Percentiles rank a stretch among this genome's conserved stretches.
These are phyloP conservation scores for Carallia pectinifolia DNA, from an alignment of 345 rosid genomes.

Conservation along the genomic window DNA sequence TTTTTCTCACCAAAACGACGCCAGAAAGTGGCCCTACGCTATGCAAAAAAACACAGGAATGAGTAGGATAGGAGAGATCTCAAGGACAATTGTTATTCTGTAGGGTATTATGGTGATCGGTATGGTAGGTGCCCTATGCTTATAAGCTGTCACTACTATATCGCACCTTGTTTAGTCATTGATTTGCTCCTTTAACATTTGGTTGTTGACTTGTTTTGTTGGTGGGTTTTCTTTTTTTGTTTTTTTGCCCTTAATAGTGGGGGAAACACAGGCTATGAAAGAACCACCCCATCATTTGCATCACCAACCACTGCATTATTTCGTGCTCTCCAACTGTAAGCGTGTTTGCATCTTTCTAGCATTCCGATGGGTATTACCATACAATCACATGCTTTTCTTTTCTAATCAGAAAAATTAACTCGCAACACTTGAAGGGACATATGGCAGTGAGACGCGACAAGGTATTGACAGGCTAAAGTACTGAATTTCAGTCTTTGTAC, in stretches of 20 bases:
- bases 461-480: too few relatives aligned
- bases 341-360: conserved; percentile 21
- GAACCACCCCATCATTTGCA: conserved; percentile 34
- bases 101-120: conserved; percentile 35
- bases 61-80: conserved; percentile 6
- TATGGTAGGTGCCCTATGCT: conserved; percentile 41
- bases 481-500: too few relatives aligned
- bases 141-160: conserved; percentile 11
- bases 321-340: conserved; percentile 39
- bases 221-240: too few relatives aligned
- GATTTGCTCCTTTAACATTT: not conserved
- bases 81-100: conserved; percentile 18
- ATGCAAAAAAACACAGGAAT: not conserved
- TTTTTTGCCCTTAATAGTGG: too few relatives aligned
- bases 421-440: too few relatives aligned
- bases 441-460: too few relatives aligned
- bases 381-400: not conserved
- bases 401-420: too few relatives aligned
- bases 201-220: not conserved
- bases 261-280: not conserved
- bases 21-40: not conserved
- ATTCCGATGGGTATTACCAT: conserved; percentile 14
- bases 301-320: conserved; percentile 40
- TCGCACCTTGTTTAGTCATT: not conserved
- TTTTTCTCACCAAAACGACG: conserved; percentile 1